Evolutionary conservation across 345 rosid genomes (phyloP).

Genomic region (Eucalyptus erythrocorys): DNA sequence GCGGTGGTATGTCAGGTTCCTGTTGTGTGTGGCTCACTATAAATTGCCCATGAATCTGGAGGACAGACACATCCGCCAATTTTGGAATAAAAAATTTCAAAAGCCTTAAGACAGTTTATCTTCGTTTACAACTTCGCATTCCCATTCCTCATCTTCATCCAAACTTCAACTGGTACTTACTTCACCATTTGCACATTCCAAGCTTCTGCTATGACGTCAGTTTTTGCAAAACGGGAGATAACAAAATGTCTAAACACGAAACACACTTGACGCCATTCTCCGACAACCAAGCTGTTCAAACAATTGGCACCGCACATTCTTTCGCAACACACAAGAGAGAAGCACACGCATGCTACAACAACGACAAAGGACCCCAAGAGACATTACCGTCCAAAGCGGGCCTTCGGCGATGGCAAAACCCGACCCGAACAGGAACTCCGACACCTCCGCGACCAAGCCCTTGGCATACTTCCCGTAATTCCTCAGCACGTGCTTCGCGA

Average conservation of each 20-base stretch:
- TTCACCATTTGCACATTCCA: background rate
- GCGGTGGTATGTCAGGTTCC: background rate
- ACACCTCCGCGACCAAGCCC: slow-evolving; percentile 89
- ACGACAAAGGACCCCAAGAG: background rate
- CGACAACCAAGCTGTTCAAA: background rate
- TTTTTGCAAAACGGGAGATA: background rate
- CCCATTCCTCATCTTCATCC: background rate
- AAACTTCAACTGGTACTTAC: background rate
- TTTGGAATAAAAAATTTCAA: background rate
- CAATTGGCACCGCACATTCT: background rate
- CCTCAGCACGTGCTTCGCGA: slow-evolving; percentile 79
- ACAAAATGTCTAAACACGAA: background rate
- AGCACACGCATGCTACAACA: background rate
- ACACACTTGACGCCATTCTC: background rate
- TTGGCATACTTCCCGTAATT: slow-evolving; percentile 79
- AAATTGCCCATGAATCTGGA: background rate
- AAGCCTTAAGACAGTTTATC: background rate
- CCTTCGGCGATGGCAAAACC: slow-evolving; percentile 96
- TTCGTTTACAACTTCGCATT: background rate
- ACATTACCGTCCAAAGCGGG: slow-evolving; percentile 74
- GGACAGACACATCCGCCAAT: background rate
- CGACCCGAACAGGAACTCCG: slow-evolving; percentile 81
- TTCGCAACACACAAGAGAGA: background rate
- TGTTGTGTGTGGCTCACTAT: background rate
- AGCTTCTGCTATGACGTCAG: background rate